Conservation (phyloP, 2,329 filamentous ascomycete genomes). For the Neonectria magnoliae region DNA sequence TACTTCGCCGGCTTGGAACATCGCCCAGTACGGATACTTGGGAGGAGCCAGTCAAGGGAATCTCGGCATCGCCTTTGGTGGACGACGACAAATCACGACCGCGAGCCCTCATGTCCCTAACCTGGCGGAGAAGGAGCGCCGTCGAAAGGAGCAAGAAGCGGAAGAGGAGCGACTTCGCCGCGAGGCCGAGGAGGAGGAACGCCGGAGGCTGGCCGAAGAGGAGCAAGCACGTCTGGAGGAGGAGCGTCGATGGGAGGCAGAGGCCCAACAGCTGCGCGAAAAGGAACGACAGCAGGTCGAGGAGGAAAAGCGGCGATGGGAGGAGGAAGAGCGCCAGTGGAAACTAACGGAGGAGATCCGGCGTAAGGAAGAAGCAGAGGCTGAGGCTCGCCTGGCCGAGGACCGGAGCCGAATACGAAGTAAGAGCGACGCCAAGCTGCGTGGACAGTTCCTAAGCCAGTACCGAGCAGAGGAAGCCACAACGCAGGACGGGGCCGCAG, state of each 20-base stretch:
- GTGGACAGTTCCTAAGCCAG: conserved; percentile 86
- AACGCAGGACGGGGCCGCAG: conserved; percentile 43
- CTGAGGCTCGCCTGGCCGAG: conserved; percentile 72
- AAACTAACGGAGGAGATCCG: conserved; percentile 78
- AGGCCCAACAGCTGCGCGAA: conserved; percentile 68
- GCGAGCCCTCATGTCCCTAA: conserved; percentile 82
- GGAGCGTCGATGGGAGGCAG: conserved; percentile 73
- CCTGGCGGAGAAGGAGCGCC: conserved; percentile 84
- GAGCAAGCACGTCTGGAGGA: conserved; percentile 71
- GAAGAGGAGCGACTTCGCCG: conserved; percentile 69
- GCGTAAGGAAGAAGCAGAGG: conserved; percentile 76
- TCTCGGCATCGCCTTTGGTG: conserved; percentile 91
- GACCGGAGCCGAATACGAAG: conserved; percentile 72
- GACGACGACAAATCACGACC: conserved; percentile 89
- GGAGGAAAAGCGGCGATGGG: conserved; percentile 78
- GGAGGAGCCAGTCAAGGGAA: conserved; percentile 96
- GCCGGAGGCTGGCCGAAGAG: conserved; percentile 61
- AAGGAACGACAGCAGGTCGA: conserved; percentile 70
- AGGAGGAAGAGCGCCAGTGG: conserved; percentile 81
- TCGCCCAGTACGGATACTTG: conserved; percentile 98
- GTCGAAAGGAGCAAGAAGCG: conserved; percentile 63
- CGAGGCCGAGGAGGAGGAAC: conserved; percentile 64
- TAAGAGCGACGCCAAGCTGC: conserved; percentile 74
- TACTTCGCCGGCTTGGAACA: conserved; percentile 95
- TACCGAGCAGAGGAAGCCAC: conserved; percentile 75